A percentile compares a stretch with the other conserved stretches of the same genome.
Evolutionary conservation across 2,329 filamentous ascomycete genomes (phyloP).

Genomic region (Trichoderma breve): DNA sequence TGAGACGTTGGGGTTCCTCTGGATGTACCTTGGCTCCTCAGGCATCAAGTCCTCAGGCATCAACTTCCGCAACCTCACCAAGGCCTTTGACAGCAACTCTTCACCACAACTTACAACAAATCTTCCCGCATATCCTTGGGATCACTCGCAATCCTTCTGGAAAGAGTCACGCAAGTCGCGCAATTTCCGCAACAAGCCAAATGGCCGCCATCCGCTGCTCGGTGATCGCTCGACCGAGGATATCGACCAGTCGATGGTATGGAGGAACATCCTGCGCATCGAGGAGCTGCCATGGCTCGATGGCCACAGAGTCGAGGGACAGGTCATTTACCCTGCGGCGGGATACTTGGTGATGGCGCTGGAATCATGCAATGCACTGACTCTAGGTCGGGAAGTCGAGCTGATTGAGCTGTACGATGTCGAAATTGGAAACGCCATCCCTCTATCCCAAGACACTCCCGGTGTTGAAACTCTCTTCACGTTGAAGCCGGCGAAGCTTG

Average conservation of each 20-base stretch:
- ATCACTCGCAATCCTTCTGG: not conserved
- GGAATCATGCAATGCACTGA: conserved; percentile 28
- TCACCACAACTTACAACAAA: not conserved
- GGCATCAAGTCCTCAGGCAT: not conserved
- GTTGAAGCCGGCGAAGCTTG: not conserved
- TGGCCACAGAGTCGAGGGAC: conserved; percentile 34
- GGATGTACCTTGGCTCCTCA: not conserved
- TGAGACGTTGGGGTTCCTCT: not conserved
- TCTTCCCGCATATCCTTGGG: not conserved
- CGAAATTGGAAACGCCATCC: conserved; percentile 10
- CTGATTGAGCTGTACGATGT: conserved; percentile 11
- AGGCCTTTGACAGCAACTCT: not conserved
- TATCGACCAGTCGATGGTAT: not conserved
- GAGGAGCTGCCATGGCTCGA: conserved; percentile 38
- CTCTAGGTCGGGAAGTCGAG: not conserved
- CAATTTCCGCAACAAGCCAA: not conserved
- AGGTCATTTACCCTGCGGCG: conserved; percentile 22
- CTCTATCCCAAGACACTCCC: not conserved
- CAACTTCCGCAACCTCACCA: not conserved
- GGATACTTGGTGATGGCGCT: conserved; percentile 39
- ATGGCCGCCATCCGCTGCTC: not conserved
- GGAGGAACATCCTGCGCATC: conserved; percentile 6
- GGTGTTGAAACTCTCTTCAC: not conserved
- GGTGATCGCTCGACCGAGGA: not conserved
- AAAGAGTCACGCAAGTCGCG: not conserved